Evolutionary conservation across 2,329 filamentous ascomycete genomes (phyloP).

Genomic region (Aspergillus tamarii): DNA sequence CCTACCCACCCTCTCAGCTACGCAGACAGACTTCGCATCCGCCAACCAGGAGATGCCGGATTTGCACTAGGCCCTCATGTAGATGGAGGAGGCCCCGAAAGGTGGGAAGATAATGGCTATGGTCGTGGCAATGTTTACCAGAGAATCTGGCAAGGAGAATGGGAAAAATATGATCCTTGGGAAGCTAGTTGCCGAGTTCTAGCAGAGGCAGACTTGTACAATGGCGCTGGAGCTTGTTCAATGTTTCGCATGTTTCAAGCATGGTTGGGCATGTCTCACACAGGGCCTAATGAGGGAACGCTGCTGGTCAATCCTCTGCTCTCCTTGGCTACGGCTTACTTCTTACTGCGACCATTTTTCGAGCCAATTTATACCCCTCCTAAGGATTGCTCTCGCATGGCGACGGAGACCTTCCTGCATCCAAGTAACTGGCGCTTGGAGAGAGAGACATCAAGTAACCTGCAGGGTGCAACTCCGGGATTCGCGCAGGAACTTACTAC

Average conservation of each 20-base stretch:
- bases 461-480: neutral
- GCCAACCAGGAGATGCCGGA: constrained; percentile 65
- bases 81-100: constrained; percentile 71
- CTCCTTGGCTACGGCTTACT: neutral
- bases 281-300: neutral
- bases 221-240: constrained; percentile 74
- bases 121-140: neutral
- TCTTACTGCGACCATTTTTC: neutral
- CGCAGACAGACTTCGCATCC: constrained; percentile 66
- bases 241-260: constrained; percentile 85
- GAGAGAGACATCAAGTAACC: neutral
- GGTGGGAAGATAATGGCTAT: constrained; percentile 70
- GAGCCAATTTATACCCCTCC: neutral
- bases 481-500: neutral
- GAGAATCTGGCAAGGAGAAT: neutral
- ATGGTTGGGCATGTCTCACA: constrained; percentile 70
- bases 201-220: constrained; percentile 69
- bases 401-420: neutral
- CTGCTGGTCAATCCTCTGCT: neutral
- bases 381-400: neutral
- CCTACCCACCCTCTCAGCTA: neutral
- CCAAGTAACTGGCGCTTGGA: neutral
- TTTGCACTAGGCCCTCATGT: constrained; percentile 71
- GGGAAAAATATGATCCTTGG: neutral
- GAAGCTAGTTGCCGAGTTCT: neutral